A percentile compares a stretch with the other conserved stretches of the same genome.
These are phyloP conservation scores for Ophidiomyces ophidiicola DNA, from an alignment of 2,329 filamentous ascomycete species.

Conservation along the genomic window DNA sequence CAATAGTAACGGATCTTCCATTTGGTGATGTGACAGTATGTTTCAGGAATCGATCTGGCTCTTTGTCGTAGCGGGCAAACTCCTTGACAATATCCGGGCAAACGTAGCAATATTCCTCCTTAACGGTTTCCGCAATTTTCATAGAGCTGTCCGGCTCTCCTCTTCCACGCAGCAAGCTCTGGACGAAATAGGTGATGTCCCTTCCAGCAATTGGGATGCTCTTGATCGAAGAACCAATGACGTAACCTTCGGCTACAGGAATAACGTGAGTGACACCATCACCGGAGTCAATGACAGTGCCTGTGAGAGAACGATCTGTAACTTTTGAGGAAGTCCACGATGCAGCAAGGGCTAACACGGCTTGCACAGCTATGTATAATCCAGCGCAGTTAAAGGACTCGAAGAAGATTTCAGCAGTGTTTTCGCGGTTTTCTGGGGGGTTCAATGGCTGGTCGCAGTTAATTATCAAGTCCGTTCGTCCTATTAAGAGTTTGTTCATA, in stretches of 20 bases:
- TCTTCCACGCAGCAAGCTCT: conserved; percentile 86
- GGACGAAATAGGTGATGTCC: conserved; percentile 98
- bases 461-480: background rate
- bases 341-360: conserved; percentile 86
- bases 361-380: conserved; percentile 96
- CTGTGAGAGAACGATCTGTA: conserved; percentile 85
- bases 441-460: conserved; percentile 61
- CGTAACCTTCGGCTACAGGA: conserved; percentile 94
- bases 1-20: conserved; percentile 71
- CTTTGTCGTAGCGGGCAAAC: conserved; percentile 84
- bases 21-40: conserved; percentile 78
- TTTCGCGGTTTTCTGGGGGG: conserved; percentile 96
- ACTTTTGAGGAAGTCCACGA: conserved; percentile 99
- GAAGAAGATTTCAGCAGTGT: conserved; percentile 99
- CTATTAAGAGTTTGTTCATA: conserved; percentile 42
- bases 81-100: conserved; percentile 99
- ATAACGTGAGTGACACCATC: conserved; percentile 99
- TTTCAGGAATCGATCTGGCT: conserved; percentile 80
- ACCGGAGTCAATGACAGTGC: conserved; percentile 96
- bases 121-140: conserved; percentile 95
- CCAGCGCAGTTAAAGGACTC: conserved; percentile 99
- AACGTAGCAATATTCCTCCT: conserved; percentile 97
- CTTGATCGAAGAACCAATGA: conserved; percentile 98
- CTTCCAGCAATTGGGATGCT: conserved; percentile 95
- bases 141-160: conserved; percentile 93